phyloP scores from a whole-genome alignment of 208 protist genomes.

The Sergeia podlipaevii region DNA sequence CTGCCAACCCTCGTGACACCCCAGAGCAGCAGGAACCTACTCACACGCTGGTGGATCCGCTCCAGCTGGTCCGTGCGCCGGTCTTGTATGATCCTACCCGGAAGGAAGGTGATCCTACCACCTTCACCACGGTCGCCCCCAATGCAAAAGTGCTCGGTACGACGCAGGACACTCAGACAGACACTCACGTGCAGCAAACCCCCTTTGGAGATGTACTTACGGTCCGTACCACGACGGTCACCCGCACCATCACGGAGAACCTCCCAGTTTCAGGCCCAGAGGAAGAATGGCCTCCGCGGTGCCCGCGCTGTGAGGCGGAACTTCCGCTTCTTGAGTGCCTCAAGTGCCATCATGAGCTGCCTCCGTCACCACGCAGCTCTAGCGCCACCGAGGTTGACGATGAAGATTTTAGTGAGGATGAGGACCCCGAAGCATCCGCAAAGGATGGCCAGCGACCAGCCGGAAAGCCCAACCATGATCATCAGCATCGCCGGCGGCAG shows the following conservation, averaged over 20 bases:
- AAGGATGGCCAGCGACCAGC: too few relatives aligned
- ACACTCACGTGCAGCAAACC: slow-evolving; percentile 60
- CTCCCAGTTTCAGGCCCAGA: slow-evolving; percentile 22
- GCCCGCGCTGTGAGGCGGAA: not conserved
- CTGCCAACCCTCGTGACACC: too few relatives aligned
- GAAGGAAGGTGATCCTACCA: slow-evolving; percentile 15
- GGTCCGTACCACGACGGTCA: slow-evolving; percentile 34
- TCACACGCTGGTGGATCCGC: slow-evolving; percentile 1
- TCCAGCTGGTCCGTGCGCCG: not conserved
- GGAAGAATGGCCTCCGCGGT: slow-evolving; percentile 3
- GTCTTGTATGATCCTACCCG: slow-evolving; percentile 28
- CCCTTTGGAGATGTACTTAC: slow-evolving; percentile 28
- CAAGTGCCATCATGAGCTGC: not conserved
- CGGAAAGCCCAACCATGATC: too few relatives aligned
- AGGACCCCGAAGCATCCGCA: not conserved
- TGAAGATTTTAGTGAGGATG: not conserved
- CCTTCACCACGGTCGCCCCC: slow-evolving; percentile 42
- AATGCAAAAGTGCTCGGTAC: slow-evolving; percentile 51
- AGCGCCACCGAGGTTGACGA: not conserved
- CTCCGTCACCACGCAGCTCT: not conserved
- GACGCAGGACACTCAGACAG: slow-evolving; percentile 63
- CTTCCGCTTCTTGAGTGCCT: not conserved
- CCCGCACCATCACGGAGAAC: slow-evolving; percentile 34
- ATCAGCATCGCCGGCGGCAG: not conserved
- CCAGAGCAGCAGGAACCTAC: too few relatives aligned